Evolutionary conservation across 2,329 filamentous ascomycete species (phyloP), one percentile per base, ranked within the genome.

Genomic region (Curvularia eragrostidis): DNA sequence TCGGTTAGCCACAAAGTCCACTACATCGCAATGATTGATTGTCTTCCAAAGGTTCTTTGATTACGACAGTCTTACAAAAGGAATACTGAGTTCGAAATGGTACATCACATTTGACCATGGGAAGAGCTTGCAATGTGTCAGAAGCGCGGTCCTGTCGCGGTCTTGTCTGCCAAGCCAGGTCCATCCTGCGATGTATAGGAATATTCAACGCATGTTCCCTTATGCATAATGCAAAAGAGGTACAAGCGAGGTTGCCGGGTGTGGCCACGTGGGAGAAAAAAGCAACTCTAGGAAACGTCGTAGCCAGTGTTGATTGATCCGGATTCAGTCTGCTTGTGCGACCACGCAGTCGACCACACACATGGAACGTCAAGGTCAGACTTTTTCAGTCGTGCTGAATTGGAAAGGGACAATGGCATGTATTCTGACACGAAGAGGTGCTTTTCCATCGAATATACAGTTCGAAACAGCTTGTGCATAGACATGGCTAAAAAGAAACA

Each of bases 261-360:
- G 26, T 48, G 48, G 8, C 30, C 48, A 46, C 52, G 34, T 43
- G 50, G 32, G 28, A 48, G 36, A 48, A 48, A 48, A 54, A 49
- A 49, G 24, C 46, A 38, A 21, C 6, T 15, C 23, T 39, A 48
- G 48, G 39, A 36, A 36, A 38, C 52, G 41, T 38, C 34, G 58
- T 28, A 49, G 39, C 58, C 30, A 46, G 13, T 23, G 42, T 55
- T 47, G 55, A 42, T 54, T 48, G 51, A 52, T 54, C 23, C 56
- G 52, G 51, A 52, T 54, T 24, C 56, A 54, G 47, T 59, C 50
- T 56, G 54, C 55, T 49, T 48, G 51, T 63, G 47, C 57, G 39
- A 63, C 48, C 39, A 47, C 24, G 49, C 28, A 46, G 49, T 48
- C 42, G 44, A 47, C 26, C 41, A 51, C 41, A 38, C 38, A 42